These are phyloP conservation scores for Podospora tetraspora DNA, from an alignment of 495 filamentous ascomycete species.

Conservation along the genomic window DNA sequence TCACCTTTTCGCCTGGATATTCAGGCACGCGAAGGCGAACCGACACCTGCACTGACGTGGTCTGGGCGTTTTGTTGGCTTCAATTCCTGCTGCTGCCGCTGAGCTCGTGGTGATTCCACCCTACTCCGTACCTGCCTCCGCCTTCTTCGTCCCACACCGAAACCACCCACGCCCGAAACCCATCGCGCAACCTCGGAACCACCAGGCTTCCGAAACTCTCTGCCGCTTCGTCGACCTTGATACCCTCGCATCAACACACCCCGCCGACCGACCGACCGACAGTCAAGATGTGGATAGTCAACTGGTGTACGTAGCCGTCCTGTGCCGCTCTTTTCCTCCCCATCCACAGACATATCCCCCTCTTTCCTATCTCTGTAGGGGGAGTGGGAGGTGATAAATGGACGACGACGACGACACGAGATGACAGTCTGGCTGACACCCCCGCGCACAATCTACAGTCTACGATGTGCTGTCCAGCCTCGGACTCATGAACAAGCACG, in stretches of 20 bases:
- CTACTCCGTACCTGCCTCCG: conserved; percentile 6
- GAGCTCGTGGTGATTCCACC: not conserved
- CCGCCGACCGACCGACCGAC: not conserved
- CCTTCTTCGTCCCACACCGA: conserved; percentile 3
- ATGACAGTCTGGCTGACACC: conserved; percentile 20
- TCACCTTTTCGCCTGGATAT: not conserved
- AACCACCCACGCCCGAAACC: not conserved
- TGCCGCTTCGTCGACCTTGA: too few species aligned
- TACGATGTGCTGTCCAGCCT: conserved; percentile 87
- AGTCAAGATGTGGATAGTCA: conserved; percentile 78
- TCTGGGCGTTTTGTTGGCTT: not conserved
- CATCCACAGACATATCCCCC: not conserved
- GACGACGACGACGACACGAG: not conserved
- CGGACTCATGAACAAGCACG: conserved; percentile 93
- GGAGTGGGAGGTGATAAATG: too few species aligned
- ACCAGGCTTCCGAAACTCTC: too few species aligned
- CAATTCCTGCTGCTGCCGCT: not conserved
- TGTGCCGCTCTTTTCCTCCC: not conserved
- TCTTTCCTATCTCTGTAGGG: not conserved
- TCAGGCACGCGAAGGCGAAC: not conserved
- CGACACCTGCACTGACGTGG: not conserved
- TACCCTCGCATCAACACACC: not conserved
- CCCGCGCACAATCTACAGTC: conserved; percentile 49
- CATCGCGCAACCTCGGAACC: not conserved
- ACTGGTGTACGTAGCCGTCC: conserved; percentile 73